These are phyloP conservation scores for Phlebiopsis flavidoalba DNA, from an alignment of 768 basidiomycete genomes.

Conservation along the genomic window DNA sequence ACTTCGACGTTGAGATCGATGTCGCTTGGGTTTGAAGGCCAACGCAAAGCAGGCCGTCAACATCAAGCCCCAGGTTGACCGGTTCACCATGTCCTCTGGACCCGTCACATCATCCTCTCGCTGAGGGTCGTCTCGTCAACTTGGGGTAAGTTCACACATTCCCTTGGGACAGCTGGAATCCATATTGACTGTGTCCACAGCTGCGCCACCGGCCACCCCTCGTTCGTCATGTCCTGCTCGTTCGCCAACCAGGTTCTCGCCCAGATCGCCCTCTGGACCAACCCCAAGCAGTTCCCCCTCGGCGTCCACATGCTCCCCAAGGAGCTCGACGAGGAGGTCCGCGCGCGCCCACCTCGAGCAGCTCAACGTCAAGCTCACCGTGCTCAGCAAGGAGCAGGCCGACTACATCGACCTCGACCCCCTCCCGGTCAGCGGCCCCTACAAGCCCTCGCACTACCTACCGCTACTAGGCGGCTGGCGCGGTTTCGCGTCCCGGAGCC, in stretches of 20 bases:
- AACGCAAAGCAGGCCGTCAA: conserved; percentile 82
- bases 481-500: conserved; percentile 4
- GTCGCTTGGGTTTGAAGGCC: conserved; percentile 97
- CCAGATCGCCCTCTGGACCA: conserved; percentile 97
- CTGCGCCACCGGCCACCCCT: conserved; percentile 97
- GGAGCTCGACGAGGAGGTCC: conserved; percentile 97
- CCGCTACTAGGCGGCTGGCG: conserved; percentile 40
- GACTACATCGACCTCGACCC: conserved; percentile 90
- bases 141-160: conserved; percentile 43
- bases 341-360: conserved; percentile 91
- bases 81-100: conserved; percentile 90
- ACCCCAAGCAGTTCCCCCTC: conserved; percentile 85
- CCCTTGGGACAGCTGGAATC: conserved; percentile 43
- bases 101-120: conserved; percentile 96
- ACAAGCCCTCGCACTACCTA: conserved; percentile 74
- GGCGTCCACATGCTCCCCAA: conserved; percentile 99
- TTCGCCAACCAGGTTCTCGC: conserved; percentile 98
- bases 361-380: conserved; percentile 92
- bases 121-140: conserved; percentile 99
- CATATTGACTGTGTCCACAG: neutral
- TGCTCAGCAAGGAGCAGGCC: conserved; percentile 67
- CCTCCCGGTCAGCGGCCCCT: conserved; percentile 71
- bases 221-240: conserved; percentile 99
- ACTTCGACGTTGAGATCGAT: conserved; percentile 90
- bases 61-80: conserved; percentile 99